Evolutionary conservation across 306 rosid species (phyloP).

Genomic region (Betula pendula): DNA sequence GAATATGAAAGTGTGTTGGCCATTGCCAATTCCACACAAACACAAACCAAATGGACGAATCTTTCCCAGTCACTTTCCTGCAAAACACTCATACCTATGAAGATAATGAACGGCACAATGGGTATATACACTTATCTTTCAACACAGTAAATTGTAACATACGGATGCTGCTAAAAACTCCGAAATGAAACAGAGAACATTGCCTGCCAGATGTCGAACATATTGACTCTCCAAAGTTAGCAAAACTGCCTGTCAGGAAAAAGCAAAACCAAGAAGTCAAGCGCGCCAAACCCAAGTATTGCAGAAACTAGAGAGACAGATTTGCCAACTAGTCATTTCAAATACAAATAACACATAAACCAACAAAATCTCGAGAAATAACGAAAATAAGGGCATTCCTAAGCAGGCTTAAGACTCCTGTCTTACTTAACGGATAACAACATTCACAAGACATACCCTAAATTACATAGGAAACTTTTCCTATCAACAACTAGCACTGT

Average conservation of each 20-base stretch:
- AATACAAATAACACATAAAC: background rate
- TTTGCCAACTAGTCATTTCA: background rate
- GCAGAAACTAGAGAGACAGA: constrained; percentile 6
- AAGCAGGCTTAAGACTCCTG: background rate
- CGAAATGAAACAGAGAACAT: constrained; percentile 41
- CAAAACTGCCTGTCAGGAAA: constrained; percentile 43
- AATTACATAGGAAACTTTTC: background rate
- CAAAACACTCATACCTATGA: constrained; percentile 17
- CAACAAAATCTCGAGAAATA: background rate
- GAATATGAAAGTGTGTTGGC: constrained; percentile 28
- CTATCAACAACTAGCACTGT: background rate
- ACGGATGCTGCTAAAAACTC: constrained; percentile 37
- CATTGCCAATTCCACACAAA: constrained; percentile 47
- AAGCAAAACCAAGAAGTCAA: constrained; percentile 15
- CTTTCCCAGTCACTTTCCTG: constrained; percentile 47
- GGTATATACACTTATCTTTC: constrained; percentile 5
- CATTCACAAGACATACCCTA: too few species aligned
- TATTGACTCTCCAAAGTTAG: constrained; percentile 41
- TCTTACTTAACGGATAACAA: background rate
- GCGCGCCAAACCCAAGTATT: background rate
- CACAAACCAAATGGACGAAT: constrained; percentile 49
- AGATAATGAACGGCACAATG: constrained; percentile 8
- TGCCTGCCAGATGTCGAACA: constrained; percentile 51
- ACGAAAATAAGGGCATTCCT: background rate
- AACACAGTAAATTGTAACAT: constrained; percentile 18